These are phyloP conservation scores for Penicillium taxi DNA, from an alignment of 495 filamentous ascomycete species.

Conservation along the genomic window DNA sequence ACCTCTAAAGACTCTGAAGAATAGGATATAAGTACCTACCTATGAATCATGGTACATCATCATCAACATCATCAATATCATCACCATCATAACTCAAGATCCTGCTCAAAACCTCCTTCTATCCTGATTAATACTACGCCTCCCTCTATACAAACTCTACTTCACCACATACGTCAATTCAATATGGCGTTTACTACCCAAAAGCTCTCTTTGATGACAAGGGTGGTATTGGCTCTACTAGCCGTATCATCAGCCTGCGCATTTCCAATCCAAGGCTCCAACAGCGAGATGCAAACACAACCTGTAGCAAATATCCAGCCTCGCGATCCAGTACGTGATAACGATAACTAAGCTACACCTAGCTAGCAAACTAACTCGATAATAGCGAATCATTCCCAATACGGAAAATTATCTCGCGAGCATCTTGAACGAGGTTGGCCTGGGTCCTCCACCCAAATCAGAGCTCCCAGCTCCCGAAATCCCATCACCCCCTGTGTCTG, in stretches of 20 bases:
- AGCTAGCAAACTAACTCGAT: conserved; percentile 3
- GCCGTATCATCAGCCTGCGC: conserved; percentile 11
- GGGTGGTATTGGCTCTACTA: conserved; percentile 4
- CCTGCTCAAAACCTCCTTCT: not conserved
- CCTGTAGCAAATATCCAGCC: conserved; percentile 4
- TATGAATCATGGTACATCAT: no score
- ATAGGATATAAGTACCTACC: no score
- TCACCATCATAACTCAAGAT: not conserved
- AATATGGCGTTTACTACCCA: conserved; percentile 6
- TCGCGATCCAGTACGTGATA: conserved; percentile 14
- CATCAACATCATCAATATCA: not conserved
- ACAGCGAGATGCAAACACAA: not conserved
- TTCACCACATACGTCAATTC: no score
- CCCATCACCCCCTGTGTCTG: conserved; percentile 1
- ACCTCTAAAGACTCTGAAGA: not conserved
- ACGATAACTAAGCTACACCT: not conserved
- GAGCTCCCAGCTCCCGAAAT: not conserved
- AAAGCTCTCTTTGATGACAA: conserved; percentile 1
- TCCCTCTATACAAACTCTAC: no score
- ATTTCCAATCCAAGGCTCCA: conserved; percentile 8
- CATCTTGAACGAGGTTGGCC: conserved; percentile 17
- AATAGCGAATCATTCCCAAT: conserved; percentile 28
- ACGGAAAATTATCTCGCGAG: conserved; percentile 16
- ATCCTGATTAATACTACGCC: no score
- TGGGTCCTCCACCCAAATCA: conserved; percentile 4